phyloP scores from a whole-genome alignment of 2,329 filamentous ascomycete species.

The Bertia moriformis region DNA sequence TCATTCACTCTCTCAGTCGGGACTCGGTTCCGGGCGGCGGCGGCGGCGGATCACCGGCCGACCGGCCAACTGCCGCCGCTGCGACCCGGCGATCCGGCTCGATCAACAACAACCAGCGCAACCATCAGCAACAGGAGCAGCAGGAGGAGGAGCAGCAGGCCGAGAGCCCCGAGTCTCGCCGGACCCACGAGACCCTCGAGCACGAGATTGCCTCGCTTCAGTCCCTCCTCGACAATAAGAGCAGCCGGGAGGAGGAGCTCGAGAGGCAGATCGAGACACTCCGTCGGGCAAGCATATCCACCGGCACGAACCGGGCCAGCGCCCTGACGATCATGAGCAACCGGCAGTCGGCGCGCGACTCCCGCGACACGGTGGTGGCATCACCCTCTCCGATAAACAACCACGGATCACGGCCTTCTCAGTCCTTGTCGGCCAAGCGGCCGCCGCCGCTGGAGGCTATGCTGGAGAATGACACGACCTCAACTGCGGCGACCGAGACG shows the following conservation, averaged over 20 bases:
- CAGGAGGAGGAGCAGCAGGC: constrained; percentile 27
- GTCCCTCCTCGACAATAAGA: constrained; percentile 57
- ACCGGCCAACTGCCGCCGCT: constrained; percentile 17
- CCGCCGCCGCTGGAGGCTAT: constrained; percentile 48
- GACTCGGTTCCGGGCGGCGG: constrained; percentile 45
- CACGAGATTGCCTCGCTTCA: constrained; percentile 69
- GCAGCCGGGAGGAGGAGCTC: constrained; percentile 64
- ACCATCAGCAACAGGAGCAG: constrained; percentile 2
- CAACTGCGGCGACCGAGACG: no score
- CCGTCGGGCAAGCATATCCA: constrained; percentile 27
- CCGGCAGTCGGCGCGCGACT: constrained; percentile 47
- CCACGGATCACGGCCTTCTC: constrained; percentile 28
- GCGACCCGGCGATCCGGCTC: constrained; percentile 17
- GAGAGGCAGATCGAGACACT: constrained; percentile 65
- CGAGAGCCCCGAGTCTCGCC: constrained; percentile 36
- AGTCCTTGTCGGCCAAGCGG: constrained; percentile 27
- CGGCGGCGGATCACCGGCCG: no score
- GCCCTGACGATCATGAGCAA: constrained; percentile 35
- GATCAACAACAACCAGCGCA: constrained; percentile 16
- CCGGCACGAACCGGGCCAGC: constrained; percentile 25
- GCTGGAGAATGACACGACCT: constrained; percentile 57
- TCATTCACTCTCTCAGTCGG: constrained; percentile 86
- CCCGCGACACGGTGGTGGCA: constrained; percentile 51
- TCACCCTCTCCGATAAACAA: constrained; percentile 37
- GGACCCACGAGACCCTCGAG: constrained; percentile 57